Base-by-base conservation (phyloP, 306 rosid genomes). In the Cajanus cajan region DNA sequence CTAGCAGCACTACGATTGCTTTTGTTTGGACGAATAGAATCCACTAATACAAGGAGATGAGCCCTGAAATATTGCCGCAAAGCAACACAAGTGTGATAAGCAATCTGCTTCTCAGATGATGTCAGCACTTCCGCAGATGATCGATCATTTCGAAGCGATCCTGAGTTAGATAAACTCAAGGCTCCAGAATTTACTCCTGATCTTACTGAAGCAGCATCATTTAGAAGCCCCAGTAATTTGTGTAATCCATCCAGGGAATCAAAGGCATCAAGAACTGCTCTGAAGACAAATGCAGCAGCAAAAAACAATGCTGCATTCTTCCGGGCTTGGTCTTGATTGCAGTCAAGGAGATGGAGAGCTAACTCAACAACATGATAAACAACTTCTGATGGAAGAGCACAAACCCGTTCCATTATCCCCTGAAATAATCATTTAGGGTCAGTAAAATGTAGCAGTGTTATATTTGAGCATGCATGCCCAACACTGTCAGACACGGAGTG, bases 341-440 rank as follows among this genome's bases (percentile, higher is more conserved):
- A 96, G 76, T 89, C 96, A 36, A 96, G 89, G 85, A 96, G 97
- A 77, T 91, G 96, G 82, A 96, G 91, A 43, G 97, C 96, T 85
- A 96, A 80, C 83, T 91, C 93, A 76, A 96, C 99, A 80, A 93
- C 87, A 81, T 90, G 93, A 83, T 89, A 57, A 37, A 91, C 90
- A 54, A 93, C 86, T 65, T 91, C 92, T 0, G 96, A 85, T 47
- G 98, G 98, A 83, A 93, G 99, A 76, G 99, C 98, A 80, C 99
- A 96, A 41, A 96, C 99, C 21, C 97, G 90, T 71, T 96, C 99
- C 99, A 93, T 96, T 65, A 96, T 91, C 50, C 92, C 97, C 99
- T 96, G 86, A 78, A 81, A 68, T 36, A 34, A 85, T 24, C 66
- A 14, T 40, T 43, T 40, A 28, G 58, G 59, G 57, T 62, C 74